Evolutionary conservation across 805 yeast species (phyloP).

Genomic region (Ogataea zsoltii): DNA sequence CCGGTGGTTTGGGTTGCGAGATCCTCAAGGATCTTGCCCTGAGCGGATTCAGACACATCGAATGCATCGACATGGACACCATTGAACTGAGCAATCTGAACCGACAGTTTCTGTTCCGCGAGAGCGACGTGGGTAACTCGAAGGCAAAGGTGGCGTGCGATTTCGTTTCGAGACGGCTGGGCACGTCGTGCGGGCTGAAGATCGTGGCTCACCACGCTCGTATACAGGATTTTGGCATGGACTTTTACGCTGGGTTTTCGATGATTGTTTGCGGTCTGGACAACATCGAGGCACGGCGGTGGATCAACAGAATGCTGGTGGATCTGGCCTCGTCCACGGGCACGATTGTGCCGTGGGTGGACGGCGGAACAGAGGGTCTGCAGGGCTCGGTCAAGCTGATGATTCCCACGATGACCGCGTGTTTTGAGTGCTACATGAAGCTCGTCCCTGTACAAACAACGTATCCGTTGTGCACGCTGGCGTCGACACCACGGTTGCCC

Average conservation of each 20-base stretch:
- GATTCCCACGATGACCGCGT: conserved; percentile 80
- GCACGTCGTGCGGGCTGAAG: conserved; percentile 21
- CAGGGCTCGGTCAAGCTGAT: conserved; percentile 89
- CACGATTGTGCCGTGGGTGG: conserved; percentile 68
- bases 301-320: conserved; percentile 76
- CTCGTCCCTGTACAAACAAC: conserved; percentile 65
- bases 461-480: conserved; percentile 91
- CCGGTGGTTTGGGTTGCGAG: conserved; percentile 86
- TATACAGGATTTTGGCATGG: conserved; percentile 62
- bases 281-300: conserved; percentile 84
- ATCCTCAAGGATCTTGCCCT: conserved; percentile 69
- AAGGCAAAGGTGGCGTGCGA: conserved; percentile 68
- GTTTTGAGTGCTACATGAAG: conserved; percentile 89
- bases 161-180: conserved; percentile 48
- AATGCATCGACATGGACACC: conserved; percentile 81
- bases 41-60: conserved; percentile 64
- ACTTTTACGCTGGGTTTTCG: conserved; percentile 66
- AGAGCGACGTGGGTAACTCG: conserved; percentile 59
- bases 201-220: conserved; percentile 62
- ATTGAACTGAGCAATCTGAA: conserved; percentile 76
- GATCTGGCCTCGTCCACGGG: conserved; percentile 55
- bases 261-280: conserved; percentile 87
- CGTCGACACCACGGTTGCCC: conserved; percentile 90
- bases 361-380: conserved; percentile 96
- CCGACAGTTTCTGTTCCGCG: conserved; percentile 71